Conservation (phyloP, 1,284 basidiomycete genomes). For the Porodaedalea pini region DNA sequence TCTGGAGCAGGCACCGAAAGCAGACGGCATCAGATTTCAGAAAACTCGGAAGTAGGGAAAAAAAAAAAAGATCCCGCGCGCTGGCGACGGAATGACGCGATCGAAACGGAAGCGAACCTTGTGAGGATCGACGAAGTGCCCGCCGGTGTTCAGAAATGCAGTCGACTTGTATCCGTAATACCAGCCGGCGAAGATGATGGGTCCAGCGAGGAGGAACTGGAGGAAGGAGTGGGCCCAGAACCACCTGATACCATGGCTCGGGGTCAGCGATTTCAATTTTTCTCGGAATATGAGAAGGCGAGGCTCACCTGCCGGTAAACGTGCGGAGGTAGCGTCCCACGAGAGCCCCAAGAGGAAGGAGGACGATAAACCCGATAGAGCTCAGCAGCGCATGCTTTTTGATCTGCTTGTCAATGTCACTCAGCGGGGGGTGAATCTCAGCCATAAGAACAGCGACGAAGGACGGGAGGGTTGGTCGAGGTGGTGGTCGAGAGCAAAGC, state of each 20-base stretch:
- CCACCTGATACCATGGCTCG: slow-evolving; percentile 40
- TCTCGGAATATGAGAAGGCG: neutral
- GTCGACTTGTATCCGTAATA: slow-evolving; percentile 38
- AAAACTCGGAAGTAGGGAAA: too few species aligned
- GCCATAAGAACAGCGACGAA: slow-evolving; percentile 5
- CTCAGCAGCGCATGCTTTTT: slow-evolving; percentile 51
- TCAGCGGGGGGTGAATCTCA: neutral
- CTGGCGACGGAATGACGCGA: neutral
- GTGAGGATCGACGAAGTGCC: slow-evolving; percentile 42
- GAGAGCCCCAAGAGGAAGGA: slow-evolving; percentile 57
- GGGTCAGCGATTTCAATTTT: neutral
- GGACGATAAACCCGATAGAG: slow-evolving; percentile 52
- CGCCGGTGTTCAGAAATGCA: slow-evolving; percentile 26
- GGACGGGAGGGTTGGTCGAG: neutral
- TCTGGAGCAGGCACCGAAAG: slow-evolving; percentile 29
- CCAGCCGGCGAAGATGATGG: slow-evolving; percentile 50
- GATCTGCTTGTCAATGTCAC: slow-evolving; percentile 26
- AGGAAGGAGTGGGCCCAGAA: slow-evolving; percentile 47
- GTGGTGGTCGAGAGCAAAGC: too few species aligned
- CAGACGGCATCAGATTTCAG: neutral
- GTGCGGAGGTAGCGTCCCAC: slow-evolving; percentile 55
- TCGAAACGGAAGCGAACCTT: slow-evolving; percentile 26
- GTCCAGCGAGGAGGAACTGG: slow-evolving; percentile 44
- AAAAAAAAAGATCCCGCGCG: neutral
- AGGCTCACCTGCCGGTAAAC: slow-evolving; percentile 40